Base-by-base conservation (phyloP, 2,329 filamentous ascomycete species). In the Penicillium psychrosexuale region DNA sequence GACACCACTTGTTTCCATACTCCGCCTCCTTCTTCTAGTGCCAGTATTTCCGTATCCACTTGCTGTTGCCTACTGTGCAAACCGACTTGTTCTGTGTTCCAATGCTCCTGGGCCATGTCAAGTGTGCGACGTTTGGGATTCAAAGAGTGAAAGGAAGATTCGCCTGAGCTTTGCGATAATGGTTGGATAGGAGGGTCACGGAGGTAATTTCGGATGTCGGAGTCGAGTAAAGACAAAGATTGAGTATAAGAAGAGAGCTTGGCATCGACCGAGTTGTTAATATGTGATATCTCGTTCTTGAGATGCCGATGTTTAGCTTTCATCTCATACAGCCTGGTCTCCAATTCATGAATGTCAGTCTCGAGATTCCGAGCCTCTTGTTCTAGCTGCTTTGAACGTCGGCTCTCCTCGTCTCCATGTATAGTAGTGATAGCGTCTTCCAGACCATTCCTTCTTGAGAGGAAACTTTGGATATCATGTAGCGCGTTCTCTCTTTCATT, bases 21-120 rank as follows among this genome's bases (percentile, higher is more conserved):
- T 6, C 73, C 67, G 2, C 80, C 82, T 13, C 84, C 84, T 63
- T 84, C 80, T 47, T 84, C 78, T 19, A 87, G 72, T 2, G 84
- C 84, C 22, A 74, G 66, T 40, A 80, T 80, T 61, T 87, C 84
- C 27, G 72, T 69, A 55, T 83, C 76, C 3, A 81, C 76, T 42
- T 75, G 69, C 31, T 75, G 65, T 44, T 77, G 78, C 53, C 77
- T 76, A 40, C 73, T 69, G 4, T 72, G 65, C 15, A 83, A 61
- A 8, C 70, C 68, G 13, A 72, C 74, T 46, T 78, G 75, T 61
- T 85, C 82, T 2, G 73, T 71, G 17, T 71, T 69, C 77, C 81
- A 85, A 58, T 84, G 79, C 39, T 84, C 81, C 53, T 77, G 76
- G 5, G 82, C 84, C 77, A 86, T 80, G 30, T 81, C 79, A 27